phyloP scores from a whole-genome alignment of 352 stramenopile species.

The Pythium vanterpoolii region DNA sequence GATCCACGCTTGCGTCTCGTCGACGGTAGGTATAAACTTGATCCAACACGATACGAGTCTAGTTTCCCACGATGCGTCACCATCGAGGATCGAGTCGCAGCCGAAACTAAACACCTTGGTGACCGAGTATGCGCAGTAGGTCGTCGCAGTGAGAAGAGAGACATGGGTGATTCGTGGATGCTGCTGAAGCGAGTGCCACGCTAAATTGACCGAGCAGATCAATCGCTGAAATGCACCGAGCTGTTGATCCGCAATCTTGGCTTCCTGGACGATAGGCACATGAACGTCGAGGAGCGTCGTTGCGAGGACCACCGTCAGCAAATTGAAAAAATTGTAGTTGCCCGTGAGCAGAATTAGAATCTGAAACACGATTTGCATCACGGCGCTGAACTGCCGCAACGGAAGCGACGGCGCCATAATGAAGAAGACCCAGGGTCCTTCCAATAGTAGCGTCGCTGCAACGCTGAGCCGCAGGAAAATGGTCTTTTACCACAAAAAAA shows the following conservation, averaged over 20 bases:
- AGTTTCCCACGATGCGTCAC: slow-evolving; percentile 9
- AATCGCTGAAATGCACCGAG: neutral
- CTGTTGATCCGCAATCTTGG: neutral
- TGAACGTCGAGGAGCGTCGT: slow-evolving; percentile 30
- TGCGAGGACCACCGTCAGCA: slow-evolving; percentile 71
- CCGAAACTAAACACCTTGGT: slow-evolving; percentile 20
- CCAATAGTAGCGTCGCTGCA: slow-evolving; percentile 81
- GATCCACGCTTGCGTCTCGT: slow-evolving; percentile 43
- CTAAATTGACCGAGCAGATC: neutral
- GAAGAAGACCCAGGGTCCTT: slow-evolving; percentile 86
- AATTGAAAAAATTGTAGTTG: slow-evolving; percentile 96
- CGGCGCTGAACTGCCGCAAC: slow-evolving; percentile 51
- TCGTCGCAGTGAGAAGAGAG: slow-evolving; percentile 12
- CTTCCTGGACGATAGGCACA: neutral
- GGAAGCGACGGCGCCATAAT: slow-evolving; percentile 63
- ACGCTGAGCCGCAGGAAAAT: slow-evolving; percentile 74
- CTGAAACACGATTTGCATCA: slow-evolving; percentile 79
- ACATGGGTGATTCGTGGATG: neutral
- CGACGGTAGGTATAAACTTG: slow-evolving; percentile 31
- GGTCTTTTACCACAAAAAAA: slow-evolving; percentile 31
- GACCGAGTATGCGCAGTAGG: slow-evolving; percentile 31
- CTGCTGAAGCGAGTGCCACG: slow-evolving; percentile 29
- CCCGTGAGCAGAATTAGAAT: slow-evolving; percentile 84
- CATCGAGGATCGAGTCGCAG: neutral
- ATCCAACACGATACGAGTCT: slow-evolving; percentile 28